Evolutionary conservation across 169 alveolate species (phyloP), one percentile per base, ranked within the genome.

Genomic region (Plasmodium berghei): DNA sequence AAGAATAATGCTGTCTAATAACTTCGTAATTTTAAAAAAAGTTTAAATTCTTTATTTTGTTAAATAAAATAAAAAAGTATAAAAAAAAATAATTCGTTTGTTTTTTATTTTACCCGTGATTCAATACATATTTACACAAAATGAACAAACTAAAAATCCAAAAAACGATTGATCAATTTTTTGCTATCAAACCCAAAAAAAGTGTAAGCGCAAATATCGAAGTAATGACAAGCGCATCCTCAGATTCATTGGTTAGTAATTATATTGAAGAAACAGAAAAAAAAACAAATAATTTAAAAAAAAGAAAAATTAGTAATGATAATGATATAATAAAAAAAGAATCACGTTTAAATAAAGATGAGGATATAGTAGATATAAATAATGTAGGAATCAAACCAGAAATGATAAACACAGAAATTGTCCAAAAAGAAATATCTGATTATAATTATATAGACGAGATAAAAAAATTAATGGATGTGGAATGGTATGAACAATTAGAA

Each of bases 401-500:
- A 40, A 62, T 42, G 9, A 71, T 52, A 66, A 45, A 5, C 26
- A 61, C 58, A 5, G 58, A 18, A 40, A 42, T 26, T n/a, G 34
- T 16, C 22, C 66, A 59, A 62, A 52, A 55, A 9, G 10, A 40
- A 9, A 9, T 61, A 14, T 3, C 4, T 61, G n/a, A 14, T 2
- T 61, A 61, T 6, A 34, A 59, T 16, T 83, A 83, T 49, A 71
- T 72, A 20, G 90, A 83, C 5, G 90, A 83, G 56, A 83, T 83
- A 83, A 64, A 52, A 28, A 74, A 72, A 20, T 75, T 77, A 73
- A 73, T 90, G 90, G 92, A 93, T 58, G 48, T 70, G 16, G 86
- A 91, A 61, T 92, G 96, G 96, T 94, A 77, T 73, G 95, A 92
- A 22, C 80, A 67, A 5, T 87, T 95, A 56, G 54, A 92, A 28